Base-by-base conservation (phyloP, 768 basidiomycete species). In the Lactarius hengduanensis region DNA sequence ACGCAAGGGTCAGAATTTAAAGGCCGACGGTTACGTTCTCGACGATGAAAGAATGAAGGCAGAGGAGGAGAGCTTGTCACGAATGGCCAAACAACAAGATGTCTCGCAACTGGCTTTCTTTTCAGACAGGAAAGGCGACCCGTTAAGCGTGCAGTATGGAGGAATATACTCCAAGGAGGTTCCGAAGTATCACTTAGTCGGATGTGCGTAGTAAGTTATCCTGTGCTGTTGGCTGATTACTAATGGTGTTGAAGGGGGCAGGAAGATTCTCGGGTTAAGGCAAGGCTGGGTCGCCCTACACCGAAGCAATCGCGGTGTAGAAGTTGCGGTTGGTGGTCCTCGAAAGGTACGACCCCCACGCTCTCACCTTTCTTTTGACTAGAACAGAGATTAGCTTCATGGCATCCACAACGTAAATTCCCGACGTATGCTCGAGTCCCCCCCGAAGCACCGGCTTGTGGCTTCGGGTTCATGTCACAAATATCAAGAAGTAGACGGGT, bases 401-500 rank as follows among this genome's bases (percentile, higher is more conserved):
- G 71, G 81, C 81, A 53, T 80, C 79, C 84, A 85, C 4, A 89
- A 91, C 74, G 76, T 85, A 7, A 78, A 75, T 36, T 77, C 87
- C 28, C 81, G 82, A 53, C 78, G 81, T 43, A 75, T 90, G 26
- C 79, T 92, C 7, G 76, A 81, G 4, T 77, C 80, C 28, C 77
- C 83, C 57, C 84, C 86, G 4, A 80, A 79, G 4, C 81, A 83
- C 61, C 81, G 80, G 62, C 73, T 89, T n/a, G 63, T 80, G 22
- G 71, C 75, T 30, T 73, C 80, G 45, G 36, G 75, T 54, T 73
- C 78, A 63, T 72, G 71, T 58, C 76, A 78, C 70, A 85, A 81
- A 71, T 84, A 87, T 72, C 77, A 83, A 64, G 90, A 91, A 74
- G 72, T 81, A n/a, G 83, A 90, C 67, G 89, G 89, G 10, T 86